These are phyloP conservation scores for Curvularia spicifera DNA, from an alignment of 2,329 filamentous ascomycete species.

Conservation along the genomic window DNA sequence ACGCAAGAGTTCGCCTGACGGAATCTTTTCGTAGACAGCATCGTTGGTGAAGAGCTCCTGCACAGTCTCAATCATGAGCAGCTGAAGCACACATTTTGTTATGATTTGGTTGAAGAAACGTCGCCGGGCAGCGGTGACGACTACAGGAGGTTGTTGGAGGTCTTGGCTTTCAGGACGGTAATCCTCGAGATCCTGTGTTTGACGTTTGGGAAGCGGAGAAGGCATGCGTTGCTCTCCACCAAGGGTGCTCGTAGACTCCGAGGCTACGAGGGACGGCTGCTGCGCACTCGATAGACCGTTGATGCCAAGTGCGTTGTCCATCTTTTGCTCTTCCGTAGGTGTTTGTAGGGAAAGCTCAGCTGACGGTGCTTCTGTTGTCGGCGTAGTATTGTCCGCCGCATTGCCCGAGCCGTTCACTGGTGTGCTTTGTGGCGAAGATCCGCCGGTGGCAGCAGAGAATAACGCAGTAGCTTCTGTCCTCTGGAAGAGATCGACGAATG, in stretches of 20 bases:
- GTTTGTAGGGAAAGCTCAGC: slow-evolving; percentile 45
- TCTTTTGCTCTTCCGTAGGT: slow-evolving; percentile 34
- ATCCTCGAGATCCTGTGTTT: slow-evolving; percentile 71
- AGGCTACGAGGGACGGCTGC: slow-evolving; percentile 41
- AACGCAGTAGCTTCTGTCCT: slow-evolving; percentile 93
- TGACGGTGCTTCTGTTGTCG: slow-evolving; percentile 40
- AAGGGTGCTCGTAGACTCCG: slow-evolving; percentile 32
- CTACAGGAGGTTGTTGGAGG: slow-evolving; percentile 84
- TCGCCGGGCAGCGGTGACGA: slow-evolving; percentile 89
- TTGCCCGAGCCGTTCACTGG: slow-evolving; percentile 57
- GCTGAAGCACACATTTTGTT: slow-evolving; percentile 93
- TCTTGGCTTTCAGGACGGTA: slow-evolving; percentile 73
- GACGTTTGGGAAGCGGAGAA: slow-evolving; percentile 44
- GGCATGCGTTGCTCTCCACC: slow-evolving; percentile 39
- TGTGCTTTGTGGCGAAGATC: slow-evolving; percentile 45
- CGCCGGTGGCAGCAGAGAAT: slow-evolving; percentile 77
- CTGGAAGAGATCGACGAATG: slow-evolving; percentile 95
- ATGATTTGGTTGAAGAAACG: slow-evolving; percentile 99
- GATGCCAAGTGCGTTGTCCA: slow-evolving; percentile 54
- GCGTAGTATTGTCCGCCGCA: slow-evolving; percentile 54
- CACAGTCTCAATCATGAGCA: slow-evolving; percentile 99
- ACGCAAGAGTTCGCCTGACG: slow-evolving; percentile 83
- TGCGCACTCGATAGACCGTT: slow-evolving; percentile 48
- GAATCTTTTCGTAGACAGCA: slow-evolving; percentile 90
- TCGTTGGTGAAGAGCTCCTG: slow-evolving; percentile 99